Evolutionary conservation across 2,329 filamentous ascomycete genomes (phyloP).

Genomic region (Aureobasidium melanogenum): DNA sequence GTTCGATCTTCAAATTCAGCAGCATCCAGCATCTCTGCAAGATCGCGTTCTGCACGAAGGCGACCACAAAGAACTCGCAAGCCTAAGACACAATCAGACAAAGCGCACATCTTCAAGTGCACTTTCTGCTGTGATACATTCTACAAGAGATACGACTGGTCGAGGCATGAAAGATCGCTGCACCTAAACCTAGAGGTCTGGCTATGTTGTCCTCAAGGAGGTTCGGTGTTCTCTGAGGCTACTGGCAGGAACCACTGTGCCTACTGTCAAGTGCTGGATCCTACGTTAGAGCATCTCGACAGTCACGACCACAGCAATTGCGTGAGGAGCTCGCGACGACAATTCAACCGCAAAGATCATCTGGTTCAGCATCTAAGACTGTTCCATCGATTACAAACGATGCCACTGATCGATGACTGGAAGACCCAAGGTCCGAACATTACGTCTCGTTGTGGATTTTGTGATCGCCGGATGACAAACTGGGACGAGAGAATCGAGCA

Average conservation of each 20-base stretch:
- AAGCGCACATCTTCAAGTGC: constrained; percentile 45
- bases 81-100: constrained; percentile 16
- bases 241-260: constrained; percentile 50
- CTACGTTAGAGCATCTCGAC: constrained; percentile 48
- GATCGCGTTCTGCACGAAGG: background rate
- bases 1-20: background rate
- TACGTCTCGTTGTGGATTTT: constrained; percentile 48
- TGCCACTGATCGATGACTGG: constrained; percentile 40
- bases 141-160: constrained; percentile 51
- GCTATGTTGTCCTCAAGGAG: constrained; percentile 52
- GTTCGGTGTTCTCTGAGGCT: constrained; percentile 45
- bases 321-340: constrained; percentile 58
- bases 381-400: constrained; percentile 53
- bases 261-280: constrained; percentile 48
- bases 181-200: constrained; percentile 57
- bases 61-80: background rate
- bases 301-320: constrained; percentile 54
- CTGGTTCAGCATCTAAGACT: constrained; percentile 52
- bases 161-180: constrained; percentile 56
- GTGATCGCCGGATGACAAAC: constrained; percentile 35
- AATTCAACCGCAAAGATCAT: constrained; percentile 56
- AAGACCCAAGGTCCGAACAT: constrained; percentile 47
- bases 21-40: background rate
- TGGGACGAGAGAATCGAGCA: constrained; percentile 47
- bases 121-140: constrained; percentile 51